A percentile compares a stretch with the other conserved stretches of the same genome.
These are phyloP conservation scores for Fistulifera solaris DNA, from an alignment of 108 stramenopile species.

Conservation along the genomic window DNA sequence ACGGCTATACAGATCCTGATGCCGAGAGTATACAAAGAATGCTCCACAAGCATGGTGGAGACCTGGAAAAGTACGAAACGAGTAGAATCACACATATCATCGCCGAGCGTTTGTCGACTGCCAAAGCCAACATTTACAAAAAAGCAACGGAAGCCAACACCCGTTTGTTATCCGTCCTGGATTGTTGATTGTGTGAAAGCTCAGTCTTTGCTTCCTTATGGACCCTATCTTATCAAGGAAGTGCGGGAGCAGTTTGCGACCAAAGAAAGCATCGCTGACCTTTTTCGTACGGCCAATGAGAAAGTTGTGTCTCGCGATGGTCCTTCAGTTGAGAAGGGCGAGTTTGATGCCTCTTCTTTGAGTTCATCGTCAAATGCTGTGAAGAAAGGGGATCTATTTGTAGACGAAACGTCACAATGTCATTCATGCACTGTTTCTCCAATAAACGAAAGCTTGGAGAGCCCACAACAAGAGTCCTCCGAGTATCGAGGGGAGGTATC, in stretches of 20 bases:
- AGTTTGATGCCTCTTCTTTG: background rate
- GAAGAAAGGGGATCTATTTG: no score
- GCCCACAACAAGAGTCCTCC: no score
- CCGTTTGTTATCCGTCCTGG: constrained; percentile 60
- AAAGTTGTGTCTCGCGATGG: background rate
- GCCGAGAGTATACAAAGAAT: constrained; percentile 56
- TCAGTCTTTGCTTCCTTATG: constrained; percentile 47
- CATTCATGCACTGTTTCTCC: no score
- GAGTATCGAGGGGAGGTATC: no score
- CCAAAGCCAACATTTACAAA: constrained; percentile 72
- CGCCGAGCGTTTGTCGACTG: constrained; percentile 62
- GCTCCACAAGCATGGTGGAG: constrained; percentile 69
- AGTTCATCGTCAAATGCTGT: constrained; percentile 1
- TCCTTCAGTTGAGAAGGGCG: background rate
- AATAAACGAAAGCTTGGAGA: no score
- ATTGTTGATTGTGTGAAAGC: constrained; percentile 51
- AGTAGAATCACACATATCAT: constrained; percentile 69
- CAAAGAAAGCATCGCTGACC: background rate
- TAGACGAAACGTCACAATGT: no score
- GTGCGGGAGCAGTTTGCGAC: background rate
- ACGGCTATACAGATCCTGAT: constrained; percentile 70
- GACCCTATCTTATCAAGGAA: constrained; percentile 51
- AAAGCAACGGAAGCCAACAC: constrained; percentile 43
- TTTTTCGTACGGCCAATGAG: background rate
- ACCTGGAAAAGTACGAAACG: constrained; percentile 79